Percentiles rank a stretch among this genome's conserved stretches.
These are phyloP conservation scores for Chernovozyma aurita DNA, from an alignment of 1,139 yeast species.

Conservation along the genomic window DNA sequence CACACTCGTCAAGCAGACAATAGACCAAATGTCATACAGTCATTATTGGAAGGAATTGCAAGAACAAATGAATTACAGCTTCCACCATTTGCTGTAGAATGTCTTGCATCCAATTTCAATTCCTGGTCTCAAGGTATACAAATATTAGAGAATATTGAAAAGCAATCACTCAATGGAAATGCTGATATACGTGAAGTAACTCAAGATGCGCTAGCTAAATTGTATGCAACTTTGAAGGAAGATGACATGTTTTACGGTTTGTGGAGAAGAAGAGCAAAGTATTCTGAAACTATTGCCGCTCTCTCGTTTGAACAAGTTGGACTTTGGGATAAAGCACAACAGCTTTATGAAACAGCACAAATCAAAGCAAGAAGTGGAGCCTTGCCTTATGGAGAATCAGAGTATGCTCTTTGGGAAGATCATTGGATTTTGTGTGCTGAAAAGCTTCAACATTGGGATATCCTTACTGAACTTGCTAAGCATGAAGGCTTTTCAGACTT, in stretches of 20 bases:
- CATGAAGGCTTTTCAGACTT: conserved; percentile 97
- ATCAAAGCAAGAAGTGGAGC: conserved; percentile 95
- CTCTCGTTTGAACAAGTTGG: conserved; percentile 94
- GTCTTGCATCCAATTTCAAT: conserved; percentile 79
- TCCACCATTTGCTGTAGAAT: conserved; percentile 95
- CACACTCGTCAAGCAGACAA: conserved; percentile 85
- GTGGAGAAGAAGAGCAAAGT: conserved; percentile 95
- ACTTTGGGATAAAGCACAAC: conserved; percentile 91
- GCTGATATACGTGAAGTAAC: conserved; percentile 79
- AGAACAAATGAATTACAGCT: conserved; percentile 67
- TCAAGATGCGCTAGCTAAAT: conserved; percentile 85
- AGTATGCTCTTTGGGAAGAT: conserved; percentile 96
- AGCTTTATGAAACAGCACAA: conserved; percentile 94
- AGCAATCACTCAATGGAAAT: conserved; percentile 61
- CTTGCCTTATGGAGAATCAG: conserved; percentile 91
- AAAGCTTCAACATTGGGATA: conserved; percentile 97
- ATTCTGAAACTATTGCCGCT: conserved; percentile 88
- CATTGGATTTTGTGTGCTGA: conserved; percentile 98
- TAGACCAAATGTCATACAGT: conserved; percentile 83
- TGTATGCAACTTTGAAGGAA: conserved; percentile 85
- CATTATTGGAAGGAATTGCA: conserved; percentile 77
- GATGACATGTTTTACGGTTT: conserved; percentile 96
- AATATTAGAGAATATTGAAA: conserved; percentile 72
- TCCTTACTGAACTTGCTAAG: conserved; percentile 90
- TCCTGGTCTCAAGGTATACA: conserved; percentile 91